Percentiles rank a stretch among this genome's conserved stretches.
phyloP scores from a whole-genome alignment of 768 basidiomycete species.

The Boletus rufocinnamomeus region DNA sequence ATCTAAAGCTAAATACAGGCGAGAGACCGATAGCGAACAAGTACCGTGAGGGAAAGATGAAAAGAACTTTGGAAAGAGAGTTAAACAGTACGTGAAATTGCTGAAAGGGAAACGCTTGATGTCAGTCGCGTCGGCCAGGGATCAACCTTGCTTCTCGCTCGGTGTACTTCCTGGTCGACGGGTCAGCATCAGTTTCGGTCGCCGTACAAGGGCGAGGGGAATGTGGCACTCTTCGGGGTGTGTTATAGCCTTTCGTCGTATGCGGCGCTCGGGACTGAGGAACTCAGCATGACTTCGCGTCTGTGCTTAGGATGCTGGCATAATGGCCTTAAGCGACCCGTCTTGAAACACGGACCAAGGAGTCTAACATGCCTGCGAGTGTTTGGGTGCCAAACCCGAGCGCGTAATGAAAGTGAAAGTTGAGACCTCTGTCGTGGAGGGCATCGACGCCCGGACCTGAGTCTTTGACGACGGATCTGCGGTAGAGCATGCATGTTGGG shows the following conservation, averaged over 20 bases:
- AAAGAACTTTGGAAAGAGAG: slow-evolving; percentile 82
- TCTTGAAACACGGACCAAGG: slow-evolving; percentile 87
- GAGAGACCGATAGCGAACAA: slow-evolving; percentile 84
- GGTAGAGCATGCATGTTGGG: slow-evolving; percentile 84
- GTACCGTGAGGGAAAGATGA: slow-evolving; percentile 73
- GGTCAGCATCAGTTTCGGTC: slow-evolving; percentile 70
- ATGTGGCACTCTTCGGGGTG: slow-evolving; percentile 14
- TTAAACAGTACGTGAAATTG: slow-evolving; percentile 82
- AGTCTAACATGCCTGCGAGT: slow-evolving; percentile 84
- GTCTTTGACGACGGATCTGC: slow-evolving; percentile 70
- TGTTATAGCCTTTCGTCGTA: slow-evolving; percentile 16
- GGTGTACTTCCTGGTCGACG: slow-evolving; percentile 55
- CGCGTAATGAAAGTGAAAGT: slow-evolving; percentile 74
- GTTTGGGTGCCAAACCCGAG: slow-evolving; percentile 71
- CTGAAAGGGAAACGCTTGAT: slow-evolving; percentile 77
- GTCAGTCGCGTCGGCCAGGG: slow-evolving; percentile 60
- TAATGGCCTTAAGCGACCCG: slow-evolving; percentile 80
- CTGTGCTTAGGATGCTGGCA: slow-evolving; percentile 72
- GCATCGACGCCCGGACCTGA: slow-evolving; percentile 77
- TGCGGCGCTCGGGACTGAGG: slow-evolving; percentile 12
- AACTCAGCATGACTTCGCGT: slow-evolving; percentile 36
- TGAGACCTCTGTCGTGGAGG: slow-evolving; percentile 61
- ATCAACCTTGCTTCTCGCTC: slow-evolving; percentile 54
- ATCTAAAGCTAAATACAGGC: slow-evolving; percentile 84
- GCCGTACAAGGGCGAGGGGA: slow-evolving; percentile 42